Base-by-base conservation (phyloP, 257 asterid genomes). In the Ilex asprella region DNA sequence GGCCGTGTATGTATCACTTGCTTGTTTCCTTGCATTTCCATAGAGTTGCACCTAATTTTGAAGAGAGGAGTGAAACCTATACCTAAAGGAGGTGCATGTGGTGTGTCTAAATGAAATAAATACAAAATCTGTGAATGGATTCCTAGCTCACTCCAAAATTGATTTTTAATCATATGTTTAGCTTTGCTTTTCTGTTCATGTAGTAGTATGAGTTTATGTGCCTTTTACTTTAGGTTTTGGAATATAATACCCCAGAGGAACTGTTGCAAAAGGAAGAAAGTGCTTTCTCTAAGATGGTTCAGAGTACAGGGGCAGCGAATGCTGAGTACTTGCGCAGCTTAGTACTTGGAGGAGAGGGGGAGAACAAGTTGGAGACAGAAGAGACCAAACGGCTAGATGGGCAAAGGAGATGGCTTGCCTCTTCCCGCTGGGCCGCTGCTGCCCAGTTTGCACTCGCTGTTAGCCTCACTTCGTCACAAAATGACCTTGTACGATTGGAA, bases 301-400 rank as follows among this genome's bases (percentile, higher is more conserved):
- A 81, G 66, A 86, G 95, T 65, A 89, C 97, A 10, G 97, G 97
- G 16, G 67, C 79, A 7, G 88, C 95, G 58, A 89, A 86, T 67
- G 94, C 94, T 35, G 74, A 86, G 70, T 86, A 86, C 81, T 71
- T 89, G 73, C 77, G 70, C 56, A 68, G 86, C 77, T 78, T 89
- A 58, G 91, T 76, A 14, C 74, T 67, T 21, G 71, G 74, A 64
- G 80, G 71, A 59, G 72, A 35, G 35, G 68, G 72, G 39, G 74
- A 74, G 39, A 57, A 57, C 39, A 75, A 70, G 57, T 47, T 51
- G 39, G 43, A 41, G 50, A 31, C 56, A 13, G 73, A 61, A 63
- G 59, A 35, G 60, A 46, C 58, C 21, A 29, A 57, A 61, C 70
- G 58, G 39, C 30, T 65, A 16, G 73, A 75, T 51, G 78, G 76